phyloP scores from a whole-genome alignment of 345 rosid species.

The Syzygium jambos region DNA sequence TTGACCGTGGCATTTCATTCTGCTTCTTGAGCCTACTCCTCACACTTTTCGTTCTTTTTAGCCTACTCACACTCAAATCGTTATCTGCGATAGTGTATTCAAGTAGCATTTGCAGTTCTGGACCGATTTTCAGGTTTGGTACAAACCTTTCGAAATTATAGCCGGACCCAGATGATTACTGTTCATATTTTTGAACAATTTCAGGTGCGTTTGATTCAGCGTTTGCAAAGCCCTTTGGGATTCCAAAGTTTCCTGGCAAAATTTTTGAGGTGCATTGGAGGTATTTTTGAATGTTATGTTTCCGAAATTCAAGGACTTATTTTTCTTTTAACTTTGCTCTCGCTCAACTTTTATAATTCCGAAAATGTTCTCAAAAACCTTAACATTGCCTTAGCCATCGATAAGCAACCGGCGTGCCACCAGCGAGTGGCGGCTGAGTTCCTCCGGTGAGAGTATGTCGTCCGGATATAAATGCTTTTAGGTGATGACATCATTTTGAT shows the following conservation, averaged over 20 bases:
- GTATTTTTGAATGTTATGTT: too few species aligned
- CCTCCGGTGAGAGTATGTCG: background rate
- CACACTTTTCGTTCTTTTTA: background rate
- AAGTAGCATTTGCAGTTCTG: background rate
- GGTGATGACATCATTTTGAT: background rate
- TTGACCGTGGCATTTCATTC: background rate
- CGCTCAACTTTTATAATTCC: too few species aligned
- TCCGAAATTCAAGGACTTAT: too few species aligned
- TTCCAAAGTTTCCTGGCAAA: too few species aligned
- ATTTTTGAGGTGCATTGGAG: too few species aligned
- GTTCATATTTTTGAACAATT: background rate
- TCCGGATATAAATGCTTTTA: background rate
- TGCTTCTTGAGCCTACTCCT: slow-evolving; percentile 3
- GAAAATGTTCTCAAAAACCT: too few species aligned
- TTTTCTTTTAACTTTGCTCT: too few species aligned
- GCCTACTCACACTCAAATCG: background rate
- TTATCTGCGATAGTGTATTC: too few species aligned
- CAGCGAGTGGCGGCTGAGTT: too few species aligned
- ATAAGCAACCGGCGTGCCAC: too few species aligned
- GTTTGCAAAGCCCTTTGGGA: too few species aligned
- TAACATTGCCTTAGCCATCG: too few species aligned
- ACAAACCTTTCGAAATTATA: background rate
- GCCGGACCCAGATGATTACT: background rate
- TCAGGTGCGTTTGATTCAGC: background rate
- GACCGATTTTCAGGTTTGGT: background rate